Base-by-base conservation (phyloP, 768 basidiomycete species). In the Leccinum incarnatum region DNA sequence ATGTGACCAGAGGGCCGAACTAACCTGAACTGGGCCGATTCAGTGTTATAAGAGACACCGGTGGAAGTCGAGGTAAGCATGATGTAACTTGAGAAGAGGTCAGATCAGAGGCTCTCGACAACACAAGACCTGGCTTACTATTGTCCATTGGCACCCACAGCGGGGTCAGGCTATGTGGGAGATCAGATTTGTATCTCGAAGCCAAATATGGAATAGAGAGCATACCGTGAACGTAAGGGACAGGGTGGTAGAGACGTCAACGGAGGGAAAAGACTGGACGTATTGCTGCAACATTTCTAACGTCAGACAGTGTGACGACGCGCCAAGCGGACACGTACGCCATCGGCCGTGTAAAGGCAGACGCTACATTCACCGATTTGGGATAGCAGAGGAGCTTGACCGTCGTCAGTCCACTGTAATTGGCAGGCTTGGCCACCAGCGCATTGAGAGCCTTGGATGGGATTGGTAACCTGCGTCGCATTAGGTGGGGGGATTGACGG, bases 381-480 rank as follows among this genome's bases (percentile, higher is more conserved):
- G 6, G 73, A 46, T 17, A 82, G 60, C 17, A 82, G 69, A 3
- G 89, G 89, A 1, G 55, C 40, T 10, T 59, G 42, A 17, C 88
- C 88, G 61, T 91, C 76, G 55, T 92, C 89, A 1, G 82, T 59
- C 88, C 88, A 91, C 34, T 49, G 75, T 57, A 7, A 90, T 78
- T 0, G 67, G 71, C 85, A 88, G 6, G 79, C 60, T 60, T 82
- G 69, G 8, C 83, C 85, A 25, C 75, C 89, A 40, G 74, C 73
- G 67, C 85, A 89, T 19, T 72, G 74, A 14, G 79, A 74, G 53
- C 74, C 63, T 55, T 67, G 62, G 10, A 69, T 60, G 32, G 88
- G 85, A 54, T 75, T 61, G 34, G 79, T 77, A 37, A 86, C 76
- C 84, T 86, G 55, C 7, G 25, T 34, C 1, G 53, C 32, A 25